Conservation (phyloP, 495 filamentous ascomycete species). For the Penicillium odoratum region DNA sequence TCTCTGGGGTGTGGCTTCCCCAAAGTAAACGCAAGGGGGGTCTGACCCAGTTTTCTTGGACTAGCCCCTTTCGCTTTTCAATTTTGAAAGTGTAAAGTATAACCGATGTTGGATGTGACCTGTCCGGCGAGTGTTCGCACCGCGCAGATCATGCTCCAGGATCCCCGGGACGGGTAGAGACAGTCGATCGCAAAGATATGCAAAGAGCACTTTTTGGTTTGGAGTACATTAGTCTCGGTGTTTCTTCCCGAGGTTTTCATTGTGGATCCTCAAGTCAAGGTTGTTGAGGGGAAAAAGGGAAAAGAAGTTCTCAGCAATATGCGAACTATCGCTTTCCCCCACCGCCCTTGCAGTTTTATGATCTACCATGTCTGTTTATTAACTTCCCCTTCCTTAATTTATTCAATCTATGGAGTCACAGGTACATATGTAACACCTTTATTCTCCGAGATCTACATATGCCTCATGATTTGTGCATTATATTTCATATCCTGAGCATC, state of each 20-base stretch:
- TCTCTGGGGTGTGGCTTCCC: too few relatives aligned
- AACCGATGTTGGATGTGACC: constrained; percentile 25
- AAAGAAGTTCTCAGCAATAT: not conserved
- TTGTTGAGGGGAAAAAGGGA: not conserved
- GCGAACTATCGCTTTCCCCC: not conserved
- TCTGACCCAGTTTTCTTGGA: constrained; percentile 8
- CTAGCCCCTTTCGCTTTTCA: constrained; percentile 1
- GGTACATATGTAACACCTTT: not conserved
- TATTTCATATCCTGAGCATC: not conserved
- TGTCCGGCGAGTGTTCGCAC: constrained; percentile 18
- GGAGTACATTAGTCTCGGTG: not conserved
- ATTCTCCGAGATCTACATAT: not conserved
- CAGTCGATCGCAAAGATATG: constrained; percentile 19
- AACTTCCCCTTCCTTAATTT: not conserved
- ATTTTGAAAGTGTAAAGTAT: constrained; percentile 10
- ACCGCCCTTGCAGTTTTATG: constrained; percentile 14
- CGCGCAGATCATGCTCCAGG: constrained; percentile 22
- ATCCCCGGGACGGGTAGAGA: constrained; percentile 21
- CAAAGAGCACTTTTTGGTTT: not conserved
- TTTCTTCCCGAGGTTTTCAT: too few relatives aligned
- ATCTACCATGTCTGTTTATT: constrained; percentile 1
- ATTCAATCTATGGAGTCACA: not conserved
- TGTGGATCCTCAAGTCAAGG: not conserved
- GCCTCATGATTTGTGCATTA: not conserved
- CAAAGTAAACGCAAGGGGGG: constrained; percentile 14